phyloP scores from a whole-genome alignment of 2,329 filamentous ascomycete species.

The Colletotrichum tamarilloi region DNA sequence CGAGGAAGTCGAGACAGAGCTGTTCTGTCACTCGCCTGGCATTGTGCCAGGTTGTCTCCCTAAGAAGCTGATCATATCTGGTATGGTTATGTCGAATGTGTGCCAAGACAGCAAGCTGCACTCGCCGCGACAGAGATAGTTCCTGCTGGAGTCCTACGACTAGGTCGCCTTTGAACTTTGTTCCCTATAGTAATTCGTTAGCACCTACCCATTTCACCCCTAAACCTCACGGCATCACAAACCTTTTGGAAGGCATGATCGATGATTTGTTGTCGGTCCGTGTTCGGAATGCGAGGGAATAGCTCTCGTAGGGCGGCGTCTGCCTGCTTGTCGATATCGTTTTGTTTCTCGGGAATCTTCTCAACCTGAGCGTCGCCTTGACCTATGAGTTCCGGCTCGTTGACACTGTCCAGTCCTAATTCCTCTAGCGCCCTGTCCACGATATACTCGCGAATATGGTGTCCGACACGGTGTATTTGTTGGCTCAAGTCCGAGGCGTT shows the following conservation, averaged over 20 bases:
- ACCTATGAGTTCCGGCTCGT: conserved; percentile 37
- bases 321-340: conserved; percentile 71
- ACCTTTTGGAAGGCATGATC: conserved; percentile 73
- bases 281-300: conserved; percentile 74
- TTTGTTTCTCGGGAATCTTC: conserved; percentile 68
- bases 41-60: conserved; percentile 67
- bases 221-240: conserved; percentile 40
- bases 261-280: conserved; percentile 71
- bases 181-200: conserved; percentile 52
- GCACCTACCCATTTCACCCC: neutral
- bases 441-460: conserved; percentile 69
- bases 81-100: conserved; percentile 76
- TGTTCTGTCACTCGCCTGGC: conserved; percentile 71
- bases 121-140: conserved; percentile 69
- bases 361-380: conserved; percentile 47
- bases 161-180: conserved; percentile 61
- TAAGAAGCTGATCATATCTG: conserved; percentile 70
- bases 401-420: conserved; percentile 19
- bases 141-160: conserved; percentile 68
- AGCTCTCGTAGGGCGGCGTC: conserved; percentile 72
- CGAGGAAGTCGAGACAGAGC: conserved; percentile 71
- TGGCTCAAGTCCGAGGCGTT: conserved; percentile 55
- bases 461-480: conserved; percentile 69
- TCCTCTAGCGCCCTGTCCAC: conserved; percentile 63
- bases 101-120: conserved; percentile 73